Evolutionary conservation across 768 basidiomycete species (phyloP).

Genomic region (Imleria badia): DNA sequence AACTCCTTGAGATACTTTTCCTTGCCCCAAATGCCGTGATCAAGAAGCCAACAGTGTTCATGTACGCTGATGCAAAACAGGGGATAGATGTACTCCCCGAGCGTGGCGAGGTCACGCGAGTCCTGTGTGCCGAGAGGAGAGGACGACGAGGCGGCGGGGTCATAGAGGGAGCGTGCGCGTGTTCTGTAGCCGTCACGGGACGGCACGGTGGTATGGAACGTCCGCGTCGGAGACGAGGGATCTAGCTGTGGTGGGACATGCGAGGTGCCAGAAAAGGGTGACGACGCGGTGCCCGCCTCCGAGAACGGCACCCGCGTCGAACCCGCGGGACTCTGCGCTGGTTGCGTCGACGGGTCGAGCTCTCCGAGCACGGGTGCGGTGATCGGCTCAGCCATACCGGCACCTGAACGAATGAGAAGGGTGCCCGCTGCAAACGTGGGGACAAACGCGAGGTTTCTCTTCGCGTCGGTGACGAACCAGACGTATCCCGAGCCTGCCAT

Average conservation of each 20-base stretch:
- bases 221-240: conserved; percentile 30
- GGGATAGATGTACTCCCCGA: conserved; percentile 66
- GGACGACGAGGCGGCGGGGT: conserved; percentile 14
- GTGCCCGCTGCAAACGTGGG: conserved; percentile 91
- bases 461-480: conserved; percentile 79
- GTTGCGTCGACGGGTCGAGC: neutral
- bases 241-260: conserved; percentile 28
- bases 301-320: conserved; percentile 24
- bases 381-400: conserved; percentile 32
- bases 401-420: conserved; percentile 68
- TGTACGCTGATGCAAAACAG: conserved; percentile 77
- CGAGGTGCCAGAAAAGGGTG: conserved; percentile 45
- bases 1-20: conserved; percentile 82
- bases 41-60: conserved; percentile 88
- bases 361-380: conserved; percentile 33
- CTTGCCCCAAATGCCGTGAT: conserved; percentile 89
- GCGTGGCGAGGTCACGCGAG: conserved; percentile 23
- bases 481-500: conserved; percentile 80
- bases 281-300: conserved; percentile 34
- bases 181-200: conserved; percentile 3
- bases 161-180: conserved; percentile 28
- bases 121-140: conserved; percentile 12
- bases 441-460: conserved; percentile 64
- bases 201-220: conserved; percentile 27
- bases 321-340: neutral